Conservation (phyloP, 805 yeast genomes). For the Suhomyces sp. region DNA sequence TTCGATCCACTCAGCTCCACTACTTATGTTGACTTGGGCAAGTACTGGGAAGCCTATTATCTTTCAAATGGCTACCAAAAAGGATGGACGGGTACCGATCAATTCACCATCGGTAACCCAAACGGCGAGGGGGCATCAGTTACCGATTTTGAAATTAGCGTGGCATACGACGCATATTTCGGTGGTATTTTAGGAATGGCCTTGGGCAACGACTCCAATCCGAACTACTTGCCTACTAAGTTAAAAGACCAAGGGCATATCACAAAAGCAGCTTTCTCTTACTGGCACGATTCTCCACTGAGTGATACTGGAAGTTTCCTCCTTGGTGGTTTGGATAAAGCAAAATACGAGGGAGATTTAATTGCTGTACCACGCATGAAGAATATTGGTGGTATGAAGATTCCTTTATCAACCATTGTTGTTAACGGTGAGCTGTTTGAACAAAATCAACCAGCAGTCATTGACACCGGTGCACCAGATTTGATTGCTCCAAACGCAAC, state of each 20-base stretch:
- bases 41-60: neutral
- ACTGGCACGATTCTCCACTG: conserved; percentile 11
- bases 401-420: neutral
- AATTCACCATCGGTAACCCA: neutral
- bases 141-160: neutral
- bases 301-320: conserved; percentile 14
- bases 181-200: neutral
- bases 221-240: conserved; percentile 9
- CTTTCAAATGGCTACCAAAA: no score
- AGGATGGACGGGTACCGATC: neutral
- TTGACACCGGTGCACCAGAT: conserved; percentile 9
- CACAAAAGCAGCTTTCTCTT: conserved; percentile 9
- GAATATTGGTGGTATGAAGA: neutral
- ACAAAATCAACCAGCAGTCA: neutral
- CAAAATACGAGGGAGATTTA: conserved; percentile 13
- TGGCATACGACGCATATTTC: neutral
- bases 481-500: conserved; percentile 1
- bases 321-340: conserved; percentile 20
- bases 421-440: conserved; percentile 8
- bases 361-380: conserved; percentile 8
- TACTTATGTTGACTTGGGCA: neutral
- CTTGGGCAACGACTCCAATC: neutral
- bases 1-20: neutral
- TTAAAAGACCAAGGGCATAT: conserved; percentile 11
- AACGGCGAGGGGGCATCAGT: neutral